These are phyloP conservation scores for Trichoderma atrobrunneum DNA, from an alignment of 2,329 filamentous ascomycete genomes.

Conservation along the genomic window DNA sequence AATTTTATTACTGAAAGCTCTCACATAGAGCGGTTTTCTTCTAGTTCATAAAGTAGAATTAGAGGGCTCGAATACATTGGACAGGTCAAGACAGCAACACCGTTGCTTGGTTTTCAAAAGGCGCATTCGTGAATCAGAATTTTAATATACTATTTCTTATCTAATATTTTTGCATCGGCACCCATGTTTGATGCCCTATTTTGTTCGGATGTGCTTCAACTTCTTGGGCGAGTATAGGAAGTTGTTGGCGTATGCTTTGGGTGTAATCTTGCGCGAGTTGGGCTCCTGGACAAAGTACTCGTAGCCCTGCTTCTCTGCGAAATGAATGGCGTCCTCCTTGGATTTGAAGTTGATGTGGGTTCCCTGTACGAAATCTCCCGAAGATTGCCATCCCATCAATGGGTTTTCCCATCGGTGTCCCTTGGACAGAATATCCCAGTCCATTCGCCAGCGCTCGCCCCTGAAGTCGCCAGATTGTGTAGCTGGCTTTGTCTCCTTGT, in stretches of 20 bases:
- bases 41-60: not conserved
- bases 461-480: constrained; percentile 93
- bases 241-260: constrained; percentile 97
- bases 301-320: constrained; percentile 98
- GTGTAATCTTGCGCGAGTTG: constrained; percentile 77
- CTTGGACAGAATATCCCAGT: constrained; percentile 92
- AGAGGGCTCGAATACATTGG: not conserved
- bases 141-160: not conserved
- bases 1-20: not conserved
- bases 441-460: constrained; percentile 87
- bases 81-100: not conserved
- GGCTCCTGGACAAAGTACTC: constrained; percentile 99
- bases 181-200: constrained; percentile 47
- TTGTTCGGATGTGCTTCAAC: constrained; percentile 82
- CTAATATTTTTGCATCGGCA: not conserved
- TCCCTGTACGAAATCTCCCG: constrained; percentile 91
- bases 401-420: constrained; percentile 98
- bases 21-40: not conserved
- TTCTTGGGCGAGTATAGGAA: constrained; percentile 83
- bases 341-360: constrained; percentile 84
- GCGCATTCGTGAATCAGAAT: not conserved
- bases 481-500: constrained; percentile 85
- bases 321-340: constrained; percentile 92
- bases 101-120: not conserved
- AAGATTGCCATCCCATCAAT: constrained; percentile 98